A percentile compares a stretch with the other conserved stretches of the same genome.
Evolutionary conservation across 2,329 filamentous ascomycete genomes (phyloP).

Genomic region (Periconia sp.): DNA sequence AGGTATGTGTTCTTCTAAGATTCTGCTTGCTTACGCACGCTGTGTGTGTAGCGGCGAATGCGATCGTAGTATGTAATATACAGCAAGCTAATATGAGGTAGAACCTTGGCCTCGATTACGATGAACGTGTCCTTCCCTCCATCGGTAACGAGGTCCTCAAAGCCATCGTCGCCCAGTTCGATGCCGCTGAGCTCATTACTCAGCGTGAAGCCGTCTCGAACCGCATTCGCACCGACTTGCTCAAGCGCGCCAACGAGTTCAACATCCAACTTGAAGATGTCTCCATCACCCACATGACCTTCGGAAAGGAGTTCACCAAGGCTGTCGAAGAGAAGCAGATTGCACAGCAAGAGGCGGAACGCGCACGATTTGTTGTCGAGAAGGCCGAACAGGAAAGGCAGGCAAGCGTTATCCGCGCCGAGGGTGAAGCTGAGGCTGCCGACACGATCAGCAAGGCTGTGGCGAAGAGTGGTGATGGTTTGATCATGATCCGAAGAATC

Average conservation of each 20-base stretch:
- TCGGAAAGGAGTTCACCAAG: constrained; percentile 97
- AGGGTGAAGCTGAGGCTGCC: constrained; percentile 95
- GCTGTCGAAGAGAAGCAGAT: constrained; percentile 99
- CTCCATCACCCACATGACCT: constrained; percentile 99
- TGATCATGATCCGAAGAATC: constrained; percentile 95
- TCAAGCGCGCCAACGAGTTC: constrained; percentile 93
- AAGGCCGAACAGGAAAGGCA: constrained; percentile 98
- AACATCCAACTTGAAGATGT: constrained; percentile 99
- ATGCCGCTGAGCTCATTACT: constrained; percentile 74
- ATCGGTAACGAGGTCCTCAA: constrained; percentile 60
- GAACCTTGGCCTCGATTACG: constrained; percentile 97
- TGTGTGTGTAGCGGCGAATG: not conserved
- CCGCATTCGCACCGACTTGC: constrained; percentile 88
- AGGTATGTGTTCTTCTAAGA: constrained; percentile 61
- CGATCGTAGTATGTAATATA: not conserved
- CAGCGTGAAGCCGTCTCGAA: constrained; percentile 96
- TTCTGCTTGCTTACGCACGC: not conserved
- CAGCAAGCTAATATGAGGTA: constrained; percentile 43
- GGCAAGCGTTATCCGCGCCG: constrained; percentile 95
- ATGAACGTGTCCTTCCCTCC: constrained; percentile 63
- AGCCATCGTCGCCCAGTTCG: constrained; percentile 57
- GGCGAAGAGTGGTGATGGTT: constrained; percentile 86
- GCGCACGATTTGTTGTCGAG: constrained; percentile 97
- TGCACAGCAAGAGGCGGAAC: constrained; percentile 96
- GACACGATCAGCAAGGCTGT: constrained; percentile 95